Conservation (phyloP, 192 early-diverging fungal genomes). For the Coemansia guatemalensis region DNA sequence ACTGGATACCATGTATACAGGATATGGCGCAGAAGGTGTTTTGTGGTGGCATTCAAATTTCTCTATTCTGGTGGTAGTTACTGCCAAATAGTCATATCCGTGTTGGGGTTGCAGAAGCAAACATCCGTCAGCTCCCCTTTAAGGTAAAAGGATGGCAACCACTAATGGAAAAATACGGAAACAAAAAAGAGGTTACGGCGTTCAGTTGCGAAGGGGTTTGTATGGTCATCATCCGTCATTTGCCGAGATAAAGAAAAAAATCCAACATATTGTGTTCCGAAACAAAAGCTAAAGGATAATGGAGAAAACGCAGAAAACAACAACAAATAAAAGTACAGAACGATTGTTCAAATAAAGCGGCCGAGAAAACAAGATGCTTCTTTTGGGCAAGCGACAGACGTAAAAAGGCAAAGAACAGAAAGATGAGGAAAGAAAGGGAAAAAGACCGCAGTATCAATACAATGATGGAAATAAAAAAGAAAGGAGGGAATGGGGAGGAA, state of each 20-base stretch:
- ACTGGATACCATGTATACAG: not conserved
- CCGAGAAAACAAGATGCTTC: constrained; percentile 1
- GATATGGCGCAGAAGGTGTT: not conserved
- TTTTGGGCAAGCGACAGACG: not conserved
- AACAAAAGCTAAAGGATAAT: not conserved
- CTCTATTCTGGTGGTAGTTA: not conserved
- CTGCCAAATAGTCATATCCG: not conserved
- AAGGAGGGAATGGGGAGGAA: constrained; percentile 3
- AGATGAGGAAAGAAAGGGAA: not conserved
- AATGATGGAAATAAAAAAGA: constrained; percentile 4
- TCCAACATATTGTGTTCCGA: not conserved
- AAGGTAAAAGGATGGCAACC: not conserved
- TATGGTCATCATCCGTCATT: not conserved
- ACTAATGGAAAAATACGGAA: not conserved
- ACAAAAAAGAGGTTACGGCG: not conserved
- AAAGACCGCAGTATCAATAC: not conserved
- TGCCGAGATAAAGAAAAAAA: not conserved
- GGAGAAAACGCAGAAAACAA: constrained; percentile 1
- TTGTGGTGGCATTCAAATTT: not conserved
- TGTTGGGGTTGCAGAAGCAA: not conserved
- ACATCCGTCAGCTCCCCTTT: not conserved
- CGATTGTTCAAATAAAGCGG: constrained; percentile 9
- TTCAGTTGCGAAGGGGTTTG: not conserved
- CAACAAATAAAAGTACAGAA: not conserved
- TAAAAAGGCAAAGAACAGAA: not conserved